These are phyloP conservation scores for Leishmania braziliensis DNA, from an alignment of 208 protist species.

Conservation along the genomic window DNA sequence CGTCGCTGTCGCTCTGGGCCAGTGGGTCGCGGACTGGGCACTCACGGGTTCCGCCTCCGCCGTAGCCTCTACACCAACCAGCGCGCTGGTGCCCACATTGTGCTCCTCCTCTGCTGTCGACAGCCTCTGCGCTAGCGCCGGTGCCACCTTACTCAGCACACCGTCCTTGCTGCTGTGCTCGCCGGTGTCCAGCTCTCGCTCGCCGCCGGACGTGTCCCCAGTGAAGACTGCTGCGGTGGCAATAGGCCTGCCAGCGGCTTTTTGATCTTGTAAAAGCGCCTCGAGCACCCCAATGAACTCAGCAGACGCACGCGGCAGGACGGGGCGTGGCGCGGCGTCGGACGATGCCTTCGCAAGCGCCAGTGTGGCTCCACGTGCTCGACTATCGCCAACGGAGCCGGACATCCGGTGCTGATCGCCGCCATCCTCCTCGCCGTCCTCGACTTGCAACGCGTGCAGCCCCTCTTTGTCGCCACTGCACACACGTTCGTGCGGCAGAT, in stretches of 20 bases:
- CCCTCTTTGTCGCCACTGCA: not conserved
- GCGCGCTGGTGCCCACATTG: not conserved
- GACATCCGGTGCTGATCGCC: not conserved
- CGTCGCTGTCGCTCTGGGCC: not conserved
- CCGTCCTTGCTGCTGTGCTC: not conserved
- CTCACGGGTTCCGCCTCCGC: not conserved
- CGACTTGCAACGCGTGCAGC: not conserved
- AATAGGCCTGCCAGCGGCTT: not conserved
- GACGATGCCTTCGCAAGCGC: not conserved
- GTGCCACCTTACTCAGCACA: not conserved
- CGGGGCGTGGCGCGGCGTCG: not conserved
- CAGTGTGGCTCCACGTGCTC: not conserved
- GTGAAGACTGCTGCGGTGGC: not conserved
- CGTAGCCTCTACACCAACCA: not conserved
- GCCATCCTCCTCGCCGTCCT: not conserved
- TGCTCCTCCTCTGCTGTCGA: not conserved
- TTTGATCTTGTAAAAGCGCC: constrained; percentile 22
- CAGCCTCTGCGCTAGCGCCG: not conserved
- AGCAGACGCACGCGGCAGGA: constrained; percentile 39
- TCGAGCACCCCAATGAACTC: constrained; percentile 46
- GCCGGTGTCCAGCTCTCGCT: not conserved
- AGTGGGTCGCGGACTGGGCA: not conserved
- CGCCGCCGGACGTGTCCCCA: not conserved
- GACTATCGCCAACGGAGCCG: not conserved
- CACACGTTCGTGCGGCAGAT: not conserved